Evolutionary conservation across 805 yeast species (phyloP), one percentile per base, ranked within the genome.

Genomic region (Debaryomyces castellii): DNA sequence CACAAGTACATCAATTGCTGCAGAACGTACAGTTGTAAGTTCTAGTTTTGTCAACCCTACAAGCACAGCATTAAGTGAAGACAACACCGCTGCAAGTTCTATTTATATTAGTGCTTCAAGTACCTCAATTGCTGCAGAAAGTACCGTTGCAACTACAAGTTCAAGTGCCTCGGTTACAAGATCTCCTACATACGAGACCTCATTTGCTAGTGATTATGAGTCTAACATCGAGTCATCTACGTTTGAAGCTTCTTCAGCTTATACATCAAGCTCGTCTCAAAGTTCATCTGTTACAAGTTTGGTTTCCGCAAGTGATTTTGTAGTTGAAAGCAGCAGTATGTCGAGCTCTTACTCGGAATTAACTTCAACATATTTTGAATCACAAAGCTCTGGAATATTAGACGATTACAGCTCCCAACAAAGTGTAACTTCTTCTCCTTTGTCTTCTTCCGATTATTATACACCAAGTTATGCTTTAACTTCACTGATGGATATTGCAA

Each of bases 141-240:
- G 11, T 39, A 34, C 14, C 22, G 22, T 17, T 14, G 17, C 25
- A 32, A 30, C 35, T 41, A 10, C 17, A 24, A 38, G 18, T 28
- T 18, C 44, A 12, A 33, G 12, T 34, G n/a, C 33, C 22, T 11
- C 25, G 10, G 21, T 2, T 4, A 21, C 27, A 3, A 27, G 20
- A 32, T 28, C 48, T 33, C 35, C 35, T 14, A 20, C 30, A 23
- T 30, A 9, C 27, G 41, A 17, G 4, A 28, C 21, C 18, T 33
- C 46, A 21, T 32, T 16, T 30, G 22, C 27, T 30, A 39, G 36
- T 28, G 20, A 28, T 30, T 30, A 30, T 30, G 34, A 30, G 11
- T 30, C 34, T 14, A 5, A 14, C 8, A 30, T 30, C 11, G 20
- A 30, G 2, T 30, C 18, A 16, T 30, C 34, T 30, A 14, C 34